Conservation (phyloP, 2,329 filamentous ascomycete genomes). For the Fusarium sp. region DNA sequence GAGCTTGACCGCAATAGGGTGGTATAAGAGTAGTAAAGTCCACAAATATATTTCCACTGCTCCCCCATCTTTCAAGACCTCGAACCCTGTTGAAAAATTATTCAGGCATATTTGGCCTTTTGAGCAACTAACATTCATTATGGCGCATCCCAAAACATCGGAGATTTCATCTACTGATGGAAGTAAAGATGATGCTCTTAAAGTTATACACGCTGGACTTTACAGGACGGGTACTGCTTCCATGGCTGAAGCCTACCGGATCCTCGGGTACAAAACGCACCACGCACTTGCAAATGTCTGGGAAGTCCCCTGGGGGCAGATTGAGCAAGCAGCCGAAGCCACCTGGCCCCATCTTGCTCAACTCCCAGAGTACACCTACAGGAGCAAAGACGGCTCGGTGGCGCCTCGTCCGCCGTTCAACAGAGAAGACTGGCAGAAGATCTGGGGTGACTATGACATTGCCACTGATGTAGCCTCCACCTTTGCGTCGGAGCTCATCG, state of each 20-base stretch:
- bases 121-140: too few relatives aligned
- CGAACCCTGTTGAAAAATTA: too few relatives aligned
- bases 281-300: slow-evolving; percentile 7
- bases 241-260: slow-evolving; percentile 18
- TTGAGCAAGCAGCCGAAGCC: slow-evolving; percentile 26
- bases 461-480: slow-evolving; percentile 15
- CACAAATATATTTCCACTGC: too few relatives aligned
- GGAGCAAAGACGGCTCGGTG: not conserved
- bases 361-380: slow-evolving; percentile 4
- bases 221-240: not conserved
- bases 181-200: too few relatives aligned
- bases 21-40: too few relatives aligned
- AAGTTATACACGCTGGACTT: too few relatives aligned
- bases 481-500: slow-evolving; percentile 8
- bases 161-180: too few relatives aligned
- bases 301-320: not conserved
- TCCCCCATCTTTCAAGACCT: too few relatives aligned
- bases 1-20: too few relatives aligned
- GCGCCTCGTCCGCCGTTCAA: not conserved
- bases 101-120: too few relatives aligned
- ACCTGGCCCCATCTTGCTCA: slow-evolving; percentile 17
- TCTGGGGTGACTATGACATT: slow-evolving; percentile 23
- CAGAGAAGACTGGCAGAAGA: not conserved
- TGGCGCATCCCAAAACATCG: too few relatives aligned
- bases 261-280: slow-evolving; percentile 8